Evolutionary conservation across 73 alveolate species (phyloP).

Genomic region (Uronychia setigera): DNA sequence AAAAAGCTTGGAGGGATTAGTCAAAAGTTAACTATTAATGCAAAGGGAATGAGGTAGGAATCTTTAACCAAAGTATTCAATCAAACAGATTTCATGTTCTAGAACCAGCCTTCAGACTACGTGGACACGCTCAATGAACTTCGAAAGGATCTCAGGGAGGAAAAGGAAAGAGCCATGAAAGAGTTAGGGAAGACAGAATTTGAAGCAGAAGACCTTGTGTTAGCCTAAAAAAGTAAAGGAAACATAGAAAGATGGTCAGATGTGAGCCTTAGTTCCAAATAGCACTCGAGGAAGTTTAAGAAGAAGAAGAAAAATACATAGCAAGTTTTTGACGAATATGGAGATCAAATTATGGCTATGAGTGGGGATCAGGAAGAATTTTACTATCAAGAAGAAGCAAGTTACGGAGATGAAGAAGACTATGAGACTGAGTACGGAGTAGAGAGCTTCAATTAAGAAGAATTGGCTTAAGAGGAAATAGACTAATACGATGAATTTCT

Average conservation of each 20-base stretch:
- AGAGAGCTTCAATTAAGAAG: not conserved
- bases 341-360: not conserved
- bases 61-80: too few relatives aligned
- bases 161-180: not conserved
- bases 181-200: not conserved
- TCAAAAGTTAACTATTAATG: not conserved
- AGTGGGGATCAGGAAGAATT: not conserved
- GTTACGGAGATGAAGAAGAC: not conserved
- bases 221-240: not conserved
- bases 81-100: too few relatives aligned
- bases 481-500: not conserved
- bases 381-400: not conserved
- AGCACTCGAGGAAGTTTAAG: not conserved
- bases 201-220: not conserved
- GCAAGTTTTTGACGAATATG: too few relatives aligned
- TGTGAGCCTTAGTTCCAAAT: not conserved
- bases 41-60: not conserved
- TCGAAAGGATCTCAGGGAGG: not conserved
- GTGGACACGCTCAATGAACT: not conserved
- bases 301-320: too few relatives aligned
- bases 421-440: not conserved
- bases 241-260: not conserved
- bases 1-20: not conserved
- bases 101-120: too few relatives aligned
- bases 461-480: not conserved